A percentile compares a stretch with the other conserved stretches of the same genome.
Evolutionary conservation across 331 rosid species (phyloP).

Genomic region (Phaseolus coccineus): DNA sequence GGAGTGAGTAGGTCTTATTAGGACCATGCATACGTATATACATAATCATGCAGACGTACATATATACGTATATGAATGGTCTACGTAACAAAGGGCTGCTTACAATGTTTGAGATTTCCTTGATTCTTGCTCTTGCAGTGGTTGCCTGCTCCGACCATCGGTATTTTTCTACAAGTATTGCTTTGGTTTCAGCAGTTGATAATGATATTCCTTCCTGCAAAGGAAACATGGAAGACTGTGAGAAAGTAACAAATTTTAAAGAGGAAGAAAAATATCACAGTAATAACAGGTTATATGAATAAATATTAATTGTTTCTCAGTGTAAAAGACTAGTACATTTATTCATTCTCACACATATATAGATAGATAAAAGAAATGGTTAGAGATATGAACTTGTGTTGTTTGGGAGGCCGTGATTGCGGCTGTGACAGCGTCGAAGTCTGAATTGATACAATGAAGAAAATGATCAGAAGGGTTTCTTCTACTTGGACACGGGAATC

Average conservation of each 20-base stretch:
- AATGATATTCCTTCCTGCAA: conserved; percentile 59
- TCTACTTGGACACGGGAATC: conserved; percentile 91
- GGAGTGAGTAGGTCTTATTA: too few relatives aligned
- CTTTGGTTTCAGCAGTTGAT: conserved; percentile 69
- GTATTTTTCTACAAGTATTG: conserved; percentile 71
- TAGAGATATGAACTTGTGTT: conserved; percentile 51
- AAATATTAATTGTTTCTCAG: too few relatives aligned
- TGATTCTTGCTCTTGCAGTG: conserved; percentile 63
- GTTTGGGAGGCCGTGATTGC: conserved; percentile 60
- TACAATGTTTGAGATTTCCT: conserved; percentile 71
- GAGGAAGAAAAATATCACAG: too few relatives aligned
- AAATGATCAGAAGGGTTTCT: conserved; percentile 97
- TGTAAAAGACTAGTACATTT: too few relatives aligned
- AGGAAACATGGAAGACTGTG: conserved; percentile 2
- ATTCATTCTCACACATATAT: too few relatives aligned
- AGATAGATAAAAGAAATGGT: neutral
- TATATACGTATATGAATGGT: too few relatives aligned
- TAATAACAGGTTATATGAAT: too few relatives aligned
- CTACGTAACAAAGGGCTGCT: conserved; percentile 21
- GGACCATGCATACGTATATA: too few relatives aligned
- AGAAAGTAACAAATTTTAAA: neutral
- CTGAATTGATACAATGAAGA: conserved; percentile 91
- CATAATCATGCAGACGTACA: too few relatives aligned
- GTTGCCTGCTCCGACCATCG: conserved; percentile 71
- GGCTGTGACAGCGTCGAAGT: conserved; percentile 70